Evolutionary conservation across 2,329 filamentous ascomycete genomes (phyloP), one percentile per base, ranked within the genome.

Genomic region (Colletotrichum salicis): DNA sequence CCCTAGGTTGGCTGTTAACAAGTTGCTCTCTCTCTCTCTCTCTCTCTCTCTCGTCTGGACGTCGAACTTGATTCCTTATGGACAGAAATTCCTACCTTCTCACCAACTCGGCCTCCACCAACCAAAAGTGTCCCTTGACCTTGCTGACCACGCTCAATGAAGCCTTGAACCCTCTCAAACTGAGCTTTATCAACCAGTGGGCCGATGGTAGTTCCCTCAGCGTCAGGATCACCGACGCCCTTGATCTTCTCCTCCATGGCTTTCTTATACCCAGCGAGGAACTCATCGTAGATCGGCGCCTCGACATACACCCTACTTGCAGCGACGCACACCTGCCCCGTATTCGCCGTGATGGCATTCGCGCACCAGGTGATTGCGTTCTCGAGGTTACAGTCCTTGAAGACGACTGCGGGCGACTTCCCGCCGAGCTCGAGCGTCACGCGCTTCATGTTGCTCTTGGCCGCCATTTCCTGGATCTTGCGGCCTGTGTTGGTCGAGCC

Each of bases 281-380:
- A 94, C 10, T 82, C 83, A 24, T 84, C 75, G 74, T 92, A 90
- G 79, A 92, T 86, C 45, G 80, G 78, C 58, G 85, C 82, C 1
- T 91, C 91, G 4, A 94, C 88, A 79, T 93, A 93, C 10, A 94
- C 90, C 3, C 92, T 84, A 1, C 91, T 93, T 6, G 91, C 91
- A 74, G 93, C 93, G 41, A 92, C 93, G 84, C 92, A 94, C 59
- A 94, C 91, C 79, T 94, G 92, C 22, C 92, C 92, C 0, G 90
- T 90, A 76, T 94, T 93, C 68, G 89, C 90, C 83, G 93, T 91
- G 86, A 94, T 80, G 13, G 81, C 76, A 67, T 79, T 78, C 31
- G 77, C 77, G 15, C 78, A 77, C 80, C 80, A 82, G 5, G 70
- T 75, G 7, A 79, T 90, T 12, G 91, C 91, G 74, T 86, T 87